Evolutionary conservation across 2,329 filamentous ascomycete species (phyloP), one percentile per base, ranked within the genome.

Genomic region (Lecanicillium sp.): DNA sequence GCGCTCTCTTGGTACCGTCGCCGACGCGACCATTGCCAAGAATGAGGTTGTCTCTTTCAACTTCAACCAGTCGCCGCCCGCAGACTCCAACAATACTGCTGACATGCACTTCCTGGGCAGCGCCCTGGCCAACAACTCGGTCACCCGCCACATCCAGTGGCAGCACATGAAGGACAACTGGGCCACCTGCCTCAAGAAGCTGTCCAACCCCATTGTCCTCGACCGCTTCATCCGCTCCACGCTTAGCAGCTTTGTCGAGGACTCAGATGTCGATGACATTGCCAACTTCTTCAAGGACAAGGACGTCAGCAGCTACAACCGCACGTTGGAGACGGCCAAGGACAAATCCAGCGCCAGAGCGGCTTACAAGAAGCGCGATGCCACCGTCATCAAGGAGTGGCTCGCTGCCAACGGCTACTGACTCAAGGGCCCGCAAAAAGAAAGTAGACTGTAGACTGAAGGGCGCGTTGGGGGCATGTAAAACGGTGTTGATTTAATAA

Each of bases 311-410:
- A 86, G 83, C 41, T 97, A 90, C 66, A 87, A 94, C 64, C 83
- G 93, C 48, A 90, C 88, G 4, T 69, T 98, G 44, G 84, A 85
- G 55, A 88, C 94, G 55, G 84, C 91, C 53, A 83, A 84, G 63
- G 93, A 97, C 64, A 90, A 84, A 53, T 87, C 97, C 55, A 79
- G 83, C 35, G 88, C 86, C 10, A 84, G 90, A 59, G 89, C 89
- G 4, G 81, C 81, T 33, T 98, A 96, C 72, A 83, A 83, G 63
- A 73, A 82, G 65, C 78, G 93, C 48, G 93, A 97, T 64, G 75
- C 81, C 49, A 74, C 73, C 44, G 71, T 78, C 37, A 77, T 95
- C 47, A 76, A 84, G 67, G 86, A 90, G 68, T 97, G 91, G 90
- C 69, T 97, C 56, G 60, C 57, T 15, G 63, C 67, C n/a, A 73